Evolutionary conservation across 306 rosid genomes (phyloP), one percentile per base, ranked within the genome.

Genomic region (Citrullus mucosospermus): DNA sequence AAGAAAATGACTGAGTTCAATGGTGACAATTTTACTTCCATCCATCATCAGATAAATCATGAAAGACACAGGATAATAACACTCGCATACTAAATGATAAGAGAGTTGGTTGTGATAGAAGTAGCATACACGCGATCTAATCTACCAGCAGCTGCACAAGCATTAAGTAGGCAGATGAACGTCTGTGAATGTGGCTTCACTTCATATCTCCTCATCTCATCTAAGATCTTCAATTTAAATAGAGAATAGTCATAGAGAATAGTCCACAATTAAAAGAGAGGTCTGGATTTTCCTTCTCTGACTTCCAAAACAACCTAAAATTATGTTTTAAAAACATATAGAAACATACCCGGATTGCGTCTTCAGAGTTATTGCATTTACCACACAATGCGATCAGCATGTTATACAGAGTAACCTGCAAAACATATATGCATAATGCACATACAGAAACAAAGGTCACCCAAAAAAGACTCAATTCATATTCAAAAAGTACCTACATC

Each of bases 111-210:
- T 57, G 75, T 5, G 36, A 65, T 39, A 75, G 57, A 25, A 79
- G 84, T 25, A 76, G 59, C 96, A 85, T 95, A 95, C 98, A 88
- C 99, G 85, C 83, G 87, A 84, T 95, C 97, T 56, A 90, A 25
- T 61, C 93, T 89, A 73, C 97, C 99, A 67, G 87, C 81, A 16
- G 96, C 88, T 60, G 99, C 99, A 80, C 96, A 95, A 58, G 97
- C 91, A 82, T 92, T 85, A n/a, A 95, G 90, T 76, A 95, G 88
- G 85, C 97, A 95, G 84, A 90, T 77, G 81, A 85, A 95, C 56
- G 97, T 92, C 77, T 90, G 97, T 22, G 86, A 85, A 85, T 82
- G 88, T 62, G 99, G 97, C 89, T 91, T 91, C 82, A 91, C 90
- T 63, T 91, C 91, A 84, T 79, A 67, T 71, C 68, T 82, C 88